Percentiles rank a stretch among this genome's conserved stretches.
Conservation (phyloP, 2,329 filamentous ascomycete species). For the Chaetomiaceae sp. region DNA sequence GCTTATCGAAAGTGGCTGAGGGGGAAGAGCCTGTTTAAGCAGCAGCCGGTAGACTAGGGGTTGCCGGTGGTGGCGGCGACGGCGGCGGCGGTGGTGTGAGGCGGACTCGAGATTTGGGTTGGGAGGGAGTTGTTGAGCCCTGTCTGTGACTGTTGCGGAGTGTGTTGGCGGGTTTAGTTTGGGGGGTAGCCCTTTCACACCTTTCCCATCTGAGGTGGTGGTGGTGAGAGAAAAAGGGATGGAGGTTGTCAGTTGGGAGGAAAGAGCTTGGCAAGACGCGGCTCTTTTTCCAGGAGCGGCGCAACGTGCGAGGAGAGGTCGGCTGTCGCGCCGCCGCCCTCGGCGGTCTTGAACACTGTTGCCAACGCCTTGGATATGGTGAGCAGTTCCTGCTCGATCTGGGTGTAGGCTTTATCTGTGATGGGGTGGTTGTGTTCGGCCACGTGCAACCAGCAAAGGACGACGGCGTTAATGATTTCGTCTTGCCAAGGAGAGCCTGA, state of each 20-base stretch:
- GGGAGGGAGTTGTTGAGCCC: background rate
- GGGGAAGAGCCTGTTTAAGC: constrained; percentile 95
- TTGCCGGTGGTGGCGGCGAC: background rate
- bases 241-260: background rate
- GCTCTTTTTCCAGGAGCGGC: constrained; percentile 37
- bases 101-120: too few species aligned
- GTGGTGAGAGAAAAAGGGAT: background rate
- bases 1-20: constrained; percentile 92
- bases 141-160: too few species aligned
- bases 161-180: too few species aligned
- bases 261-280: constrained; percentile 35
- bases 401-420: constrained; percentile 7
- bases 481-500: constrained; percentile 49
- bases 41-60: constrained; percentile 59
- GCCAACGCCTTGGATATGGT: constrained; percentile 34
- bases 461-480: constrained; percentile 59
- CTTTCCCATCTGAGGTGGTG: background rate
- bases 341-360: constrained; percentile 31
- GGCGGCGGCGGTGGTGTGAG: background rate
- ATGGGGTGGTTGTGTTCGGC: constrained; percentile 33
- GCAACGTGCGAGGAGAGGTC: constrained; percentile 31
- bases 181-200: too few species aligned
- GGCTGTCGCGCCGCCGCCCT: constrained; percentile 5
- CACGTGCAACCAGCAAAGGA: constrained; percentile 59
- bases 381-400: constrained; percentile 35